These are phyloP conservation scores for Angomonas ambiguus DNA, from an alignment of 208 protist genomes.

Conservation along the genomic window DNA sequence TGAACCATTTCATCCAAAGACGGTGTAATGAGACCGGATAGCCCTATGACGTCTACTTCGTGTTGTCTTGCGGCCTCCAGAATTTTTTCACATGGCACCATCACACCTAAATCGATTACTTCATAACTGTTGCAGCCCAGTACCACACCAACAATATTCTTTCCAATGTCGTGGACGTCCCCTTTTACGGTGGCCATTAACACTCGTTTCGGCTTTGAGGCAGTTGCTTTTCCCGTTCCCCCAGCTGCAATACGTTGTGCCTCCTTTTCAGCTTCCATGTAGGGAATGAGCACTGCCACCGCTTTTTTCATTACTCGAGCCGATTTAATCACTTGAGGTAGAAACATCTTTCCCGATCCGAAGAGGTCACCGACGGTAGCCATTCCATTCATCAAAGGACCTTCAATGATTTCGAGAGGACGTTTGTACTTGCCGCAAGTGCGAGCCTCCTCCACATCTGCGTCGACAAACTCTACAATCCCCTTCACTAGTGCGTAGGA, in stretches of 20 bases:
- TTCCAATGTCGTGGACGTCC: constrained; percentile 98
- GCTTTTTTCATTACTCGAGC: constrained; percentile 97
- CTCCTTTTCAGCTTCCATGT: constrained; percentile 92
- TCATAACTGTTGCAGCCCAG: constrained; percentile 97
- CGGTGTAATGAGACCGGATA: constrained; percentile 96
- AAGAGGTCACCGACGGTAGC: constrained; percentile 95
- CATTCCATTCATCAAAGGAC: constrained; percentile 96
- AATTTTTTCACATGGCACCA: constrained; percentile 92
- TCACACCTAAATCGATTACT: constrained; percentile 94
- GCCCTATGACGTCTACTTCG: constrained; percentile 91
- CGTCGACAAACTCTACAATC: constrained; percentile 92
- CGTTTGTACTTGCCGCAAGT: constrained; percentile 38
- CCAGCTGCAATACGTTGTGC: constrained; percentile 14
- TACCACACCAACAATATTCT: constrained; percentile 97
- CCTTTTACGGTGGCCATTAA: constrained; percentile 97
- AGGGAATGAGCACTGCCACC: constrained; percentile 94
- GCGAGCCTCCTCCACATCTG: constrained; percentile 92
- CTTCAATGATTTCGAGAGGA: constrained; percentile 91
- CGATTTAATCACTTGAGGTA: constrained; percentile 96
- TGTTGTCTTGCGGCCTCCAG: constrained; percentile 70
- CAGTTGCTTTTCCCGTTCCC: constrained; percentile 10
- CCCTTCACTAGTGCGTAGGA: constrained; percentile 94
- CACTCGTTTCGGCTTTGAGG: constrained; percentile 41
- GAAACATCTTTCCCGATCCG: constrained; percentile 97
- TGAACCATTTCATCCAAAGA: constrained; percentile 97